phyloP scores from a whole-genome alignment of 78 protist genomes.

The Dictyostelium firmibasis region DNA sequence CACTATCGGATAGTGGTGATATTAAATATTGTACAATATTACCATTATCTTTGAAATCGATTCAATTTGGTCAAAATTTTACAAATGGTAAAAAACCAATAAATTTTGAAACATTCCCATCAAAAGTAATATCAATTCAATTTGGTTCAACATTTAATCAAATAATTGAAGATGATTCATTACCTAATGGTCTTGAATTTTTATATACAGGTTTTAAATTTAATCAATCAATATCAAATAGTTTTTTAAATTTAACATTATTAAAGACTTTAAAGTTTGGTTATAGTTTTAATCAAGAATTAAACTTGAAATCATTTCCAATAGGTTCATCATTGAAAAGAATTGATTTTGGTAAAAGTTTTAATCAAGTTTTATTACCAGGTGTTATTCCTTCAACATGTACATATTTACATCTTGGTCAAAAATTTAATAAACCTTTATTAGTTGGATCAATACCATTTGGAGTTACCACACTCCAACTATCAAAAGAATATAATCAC shows the following conservation, averaged over 20 bases:
- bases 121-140: not conserved
- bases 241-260: not conserved
- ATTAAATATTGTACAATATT: not conserved
- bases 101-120: not conserved
- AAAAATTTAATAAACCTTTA: not conserved
- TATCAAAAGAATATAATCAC: not conserved
- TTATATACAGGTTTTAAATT: not conserved
- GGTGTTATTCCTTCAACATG: not conserved
- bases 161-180: not conserved
- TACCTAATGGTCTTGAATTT: not conserved
- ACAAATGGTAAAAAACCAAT: not conserved
- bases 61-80: not conserved
- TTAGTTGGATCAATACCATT: not conserved
- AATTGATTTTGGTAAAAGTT: not conserved
- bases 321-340: not conserved
- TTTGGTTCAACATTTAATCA: not conserved
- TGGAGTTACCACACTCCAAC: not conserved
- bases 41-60: not conserved
- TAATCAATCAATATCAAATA: not conserved
- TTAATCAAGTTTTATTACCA: not conserved
- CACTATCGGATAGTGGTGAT: not conserved
- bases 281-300: not conserved
- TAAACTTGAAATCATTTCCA: not conserved
- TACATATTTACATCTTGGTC: not conserved
- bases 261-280: not conserved